Conservation (phyloP, 176 grass and related monocot genomes). For the Oryza glumipatula region DNA sequence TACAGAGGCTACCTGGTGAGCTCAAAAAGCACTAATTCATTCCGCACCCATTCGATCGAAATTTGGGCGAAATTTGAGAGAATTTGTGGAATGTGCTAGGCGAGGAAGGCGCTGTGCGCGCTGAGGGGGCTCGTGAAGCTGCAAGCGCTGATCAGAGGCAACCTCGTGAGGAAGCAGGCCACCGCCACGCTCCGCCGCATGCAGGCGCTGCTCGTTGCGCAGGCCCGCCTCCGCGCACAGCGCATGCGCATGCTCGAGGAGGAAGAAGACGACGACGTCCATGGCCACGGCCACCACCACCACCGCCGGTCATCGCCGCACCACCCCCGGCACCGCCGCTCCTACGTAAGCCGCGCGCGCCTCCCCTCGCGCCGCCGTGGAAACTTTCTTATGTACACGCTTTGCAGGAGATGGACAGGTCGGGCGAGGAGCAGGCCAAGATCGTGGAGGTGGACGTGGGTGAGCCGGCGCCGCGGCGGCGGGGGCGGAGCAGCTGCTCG, state of each 20-base stretch:
- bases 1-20: conserved; percentile 87
- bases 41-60: not conserved
- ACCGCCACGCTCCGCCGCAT: conserved; percentile 75
- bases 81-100: conserved; percentile 30
- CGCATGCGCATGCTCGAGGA: conserved; percentile 65
- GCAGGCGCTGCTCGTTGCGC: conserved; percentile 69
- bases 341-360: conserved; percentile 52
- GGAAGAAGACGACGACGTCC: conserved; percentile 15
- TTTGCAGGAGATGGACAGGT: conserved; percentile 74
- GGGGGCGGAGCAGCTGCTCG: conserved; percentile 62
- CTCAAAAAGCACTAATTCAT: too few species aligned
- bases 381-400: not conserved
- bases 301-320: conserved; percentile 57
- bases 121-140: conserved; percentile 80
- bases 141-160: conserved; percentile 79
- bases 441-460: conserved; percentile 76
- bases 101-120: conserved; percentile 79
- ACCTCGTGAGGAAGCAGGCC: conserved; percentile 80
- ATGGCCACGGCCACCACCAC: not conserved
- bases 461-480: conserved; percentile 44
- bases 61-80: not conserved
- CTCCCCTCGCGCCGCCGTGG: too few species aligned
- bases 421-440: conserved; percentile 61
- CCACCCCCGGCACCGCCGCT: conserved; percentile 56
- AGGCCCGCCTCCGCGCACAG: conserved; percentile 64